Percentiles rank a stretch among this genome's conserved stretches.
Evolutionary conservation across 805 yeast species (phyloP).

Genomic region (Yamadazyma nakazawae): DNA sequence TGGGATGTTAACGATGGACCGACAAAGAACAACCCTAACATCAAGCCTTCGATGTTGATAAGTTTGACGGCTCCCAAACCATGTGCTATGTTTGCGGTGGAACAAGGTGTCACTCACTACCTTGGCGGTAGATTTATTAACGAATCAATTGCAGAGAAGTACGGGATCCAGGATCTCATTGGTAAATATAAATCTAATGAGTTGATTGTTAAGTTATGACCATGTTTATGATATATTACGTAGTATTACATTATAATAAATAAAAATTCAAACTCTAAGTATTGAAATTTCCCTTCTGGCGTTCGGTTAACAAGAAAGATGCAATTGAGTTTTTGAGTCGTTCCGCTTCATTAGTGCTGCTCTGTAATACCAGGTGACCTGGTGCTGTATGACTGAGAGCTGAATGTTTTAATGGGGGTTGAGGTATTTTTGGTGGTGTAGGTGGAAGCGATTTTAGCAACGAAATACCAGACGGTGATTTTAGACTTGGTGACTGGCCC

Average conservation of each 20-base stretch:
- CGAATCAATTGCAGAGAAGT: conserved; percentile 61
- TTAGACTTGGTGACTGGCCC: not conserved
- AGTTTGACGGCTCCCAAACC: conserved; percentile 95
- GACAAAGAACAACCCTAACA: conserved; percentile 26
- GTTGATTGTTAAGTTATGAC: conserved; percentile 31
- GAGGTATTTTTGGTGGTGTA: not conserved
- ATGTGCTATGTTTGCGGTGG: conserved; percentile 53
- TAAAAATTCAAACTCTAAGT: no score
- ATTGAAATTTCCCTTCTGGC: not conserved
- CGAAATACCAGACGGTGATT: not conserved
- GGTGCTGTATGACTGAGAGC: no score
- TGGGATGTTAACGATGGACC: conserved; percentile 97
- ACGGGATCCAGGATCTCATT: conserved; percentile 56
- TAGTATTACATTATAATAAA: not conserved
- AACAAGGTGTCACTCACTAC: conserved; percentile 50
- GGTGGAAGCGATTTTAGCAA: not conserved
- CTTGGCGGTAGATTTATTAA: conserved; percentile 90
- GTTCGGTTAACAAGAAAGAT: conserved; percentile 4
- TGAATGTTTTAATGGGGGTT: not conserved
- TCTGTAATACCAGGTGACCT: no score
- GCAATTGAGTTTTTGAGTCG: conserved; percentile 10
- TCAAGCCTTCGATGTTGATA: conserved; percentile 66
- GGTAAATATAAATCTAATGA: conserved; percentile 30
- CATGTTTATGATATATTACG: not conserved
- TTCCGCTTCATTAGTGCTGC: not conserved